Evolutionary conservation across 495 filamentous ascomycete genomes (phyloP).

Genomic region (Rhypophila decipiens): DNA sequence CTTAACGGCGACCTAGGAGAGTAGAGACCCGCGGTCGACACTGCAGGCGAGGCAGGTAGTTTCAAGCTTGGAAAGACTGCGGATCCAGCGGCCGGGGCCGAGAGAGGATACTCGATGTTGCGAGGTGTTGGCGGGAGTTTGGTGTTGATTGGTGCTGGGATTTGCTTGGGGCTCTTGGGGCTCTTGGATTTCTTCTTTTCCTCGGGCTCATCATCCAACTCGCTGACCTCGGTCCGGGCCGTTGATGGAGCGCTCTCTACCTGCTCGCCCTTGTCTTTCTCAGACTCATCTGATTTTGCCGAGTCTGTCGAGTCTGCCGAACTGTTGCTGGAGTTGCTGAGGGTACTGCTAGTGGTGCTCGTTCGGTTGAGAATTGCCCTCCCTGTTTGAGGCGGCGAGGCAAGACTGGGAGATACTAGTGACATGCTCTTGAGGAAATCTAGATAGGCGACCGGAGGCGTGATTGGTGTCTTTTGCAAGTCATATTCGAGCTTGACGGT

Average conservation of each 20-base stretch:
- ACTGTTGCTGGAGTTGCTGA: constrained; percentile 21
- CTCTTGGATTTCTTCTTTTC: constrained; percentile 16
- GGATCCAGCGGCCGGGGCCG: constrained; percentile 48
- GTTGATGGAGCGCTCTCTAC: constrained; percentile 48
- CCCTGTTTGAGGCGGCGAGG: constrained; percentile 42
- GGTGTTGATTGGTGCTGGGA: constrained; percentile 24
- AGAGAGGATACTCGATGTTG: constrained; percentile 42
- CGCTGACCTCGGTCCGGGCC: constrained; percentile 48
- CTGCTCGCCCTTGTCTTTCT: constrained; percentile 27
- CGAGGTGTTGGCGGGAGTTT: constrained; percentile 36
- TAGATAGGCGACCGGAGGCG: constrained; percentile 83
- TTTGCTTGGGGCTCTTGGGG: constrained; percentile 9
- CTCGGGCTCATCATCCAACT: constrained; percentile 41
- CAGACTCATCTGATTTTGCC: constrained; percentile 25
- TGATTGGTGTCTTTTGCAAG: constrained; percentile 70
- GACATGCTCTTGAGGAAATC: constrained; percentile 76
- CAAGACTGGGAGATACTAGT: constrained; percentile 51
- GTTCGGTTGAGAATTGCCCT: constrained; percentile 28
- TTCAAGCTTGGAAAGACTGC: constrained; percentile 45
- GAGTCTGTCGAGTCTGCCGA: constrained; percentile 27
- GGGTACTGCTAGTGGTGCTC: constrained; percentile 25
- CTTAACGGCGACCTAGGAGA: constrained; percentile 40
- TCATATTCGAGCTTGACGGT: constrained; percentile 27
- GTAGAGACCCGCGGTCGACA: constrained; percentile 39
- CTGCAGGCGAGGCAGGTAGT: constrained; percentile 55